phyloP scores from a whole-genome alignment of 2,329 filamentous ascomycete species.

The Aspergillus intermedius region DNA sequence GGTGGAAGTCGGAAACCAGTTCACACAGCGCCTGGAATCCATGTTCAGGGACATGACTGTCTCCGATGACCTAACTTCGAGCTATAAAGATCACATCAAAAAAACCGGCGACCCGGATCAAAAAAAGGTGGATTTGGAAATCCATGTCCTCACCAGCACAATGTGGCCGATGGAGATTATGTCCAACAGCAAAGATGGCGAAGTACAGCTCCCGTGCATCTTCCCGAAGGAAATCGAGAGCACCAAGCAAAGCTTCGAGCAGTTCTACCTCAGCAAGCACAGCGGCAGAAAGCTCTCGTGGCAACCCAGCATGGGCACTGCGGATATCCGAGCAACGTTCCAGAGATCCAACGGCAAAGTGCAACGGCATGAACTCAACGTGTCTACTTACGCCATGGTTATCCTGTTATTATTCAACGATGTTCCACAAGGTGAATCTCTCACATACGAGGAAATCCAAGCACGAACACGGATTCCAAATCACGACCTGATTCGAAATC shows the following conservation, averaged over 20 bases:
- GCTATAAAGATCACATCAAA: constrained; percentile 66
- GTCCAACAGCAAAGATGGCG: constrained; percentile 52
- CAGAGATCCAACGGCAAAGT: constrained; percentile 64
- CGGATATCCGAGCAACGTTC: constrained; percentile 79
- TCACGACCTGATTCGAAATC: constrained; percentile 65
- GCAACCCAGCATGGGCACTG: constrained; percentile 69
- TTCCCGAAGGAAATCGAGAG: constrained; percentile 69
- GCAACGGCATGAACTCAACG: constrained; percentile 79
- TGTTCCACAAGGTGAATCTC: constrained; percentile 44
- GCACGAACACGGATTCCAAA: constrained; percentile 70
- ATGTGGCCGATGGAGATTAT: constrained; percentile 93
- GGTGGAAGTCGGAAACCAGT: constrained; percentile 87
- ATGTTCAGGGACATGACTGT: constrained; percentile 97
- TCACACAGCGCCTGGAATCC: constrained; percentile 85
- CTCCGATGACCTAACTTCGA: constrained; percentile 72
- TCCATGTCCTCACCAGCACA: constrained; percentile 84
- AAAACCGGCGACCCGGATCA: constrained; percentile 51
- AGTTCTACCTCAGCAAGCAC: constrained; percentile 80
- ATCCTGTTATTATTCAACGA: constrained; percentile 87
- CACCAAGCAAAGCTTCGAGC: constrained; percentile 77
- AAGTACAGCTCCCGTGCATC: constrained; percentile 48
- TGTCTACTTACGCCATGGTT: constrained; percentile 88
- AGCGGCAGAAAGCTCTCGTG: constrained; percentile 85
- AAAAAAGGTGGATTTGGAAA: constrained; percentile 67
- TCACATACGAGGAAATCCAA: constrained; percentile 72